phyloP scores from a whole-genome alignment of 2,329 filamentous ascomycete genomes.

The Fusarium euwallaceae region DNA sequence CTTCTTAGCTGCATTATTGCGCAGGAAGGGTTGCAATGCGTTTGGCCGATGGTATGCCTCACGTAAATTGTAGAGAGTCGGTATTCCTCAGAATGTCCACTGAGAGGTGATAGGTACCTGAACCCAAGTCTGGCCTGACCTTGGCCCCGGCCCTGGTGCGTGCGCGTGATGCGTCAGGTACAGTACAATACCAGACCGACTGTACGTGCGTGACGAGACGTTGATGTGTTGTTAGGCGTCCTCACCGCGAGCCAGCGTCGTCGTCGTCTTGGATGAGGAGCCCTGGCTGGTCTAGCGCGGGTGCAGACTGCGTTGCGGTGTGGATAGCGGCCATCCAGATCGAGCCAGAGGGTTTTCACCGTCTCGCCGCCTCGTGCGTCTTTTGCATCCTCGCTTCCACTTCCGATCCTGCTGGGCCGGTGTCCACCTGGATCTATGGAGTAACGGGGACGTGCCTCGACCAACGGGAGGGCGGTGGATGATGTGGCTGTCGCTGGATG shows the following conservation, averaged over 20 bases:
- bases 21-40: constrained; percentile 32
- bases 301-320: constrained; percentile 29
- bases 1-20: constrained; percentile 14
- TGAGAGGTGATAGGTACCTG: constrained; percentile 11
- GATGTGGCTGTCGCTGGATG: constrained; percentile 49
- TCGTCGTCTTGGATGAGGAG: neutral
- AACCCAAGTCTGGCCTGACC: constrained; percentile 7
- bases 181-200: neutral
- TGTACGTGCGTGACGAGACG: constrained; percentile 9
- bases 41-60: constrained; percentile 26
- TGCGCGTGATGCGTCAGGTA: constrained; percentile 3
- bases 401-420: constrained; percentile 9
- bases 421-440: constrained; percentile 17
- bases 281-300: neutral
- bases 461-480: constrained; percentile 41
- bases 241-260: neutral
- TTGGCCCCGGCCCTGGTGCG: constrained; percentile 4
- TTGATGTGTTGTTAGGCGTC: constrained; percentile 17
- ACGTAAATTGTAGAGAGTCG: constrained; percentile 7
- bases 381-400: constrained; percentile 23
- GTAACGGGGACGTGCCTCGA: constrained; percentile 37
- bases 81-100: constrained; percentile 3
- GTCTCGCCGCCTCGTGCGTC: constrained; percentile 31
- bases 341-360: constrained; percentile 40
- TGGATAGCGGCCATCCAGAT: constrained; percentile 28